Evolutionary conservation across 306 rosid genomes (phyloP).

Genomic region (Quercus ilex): DNA sequence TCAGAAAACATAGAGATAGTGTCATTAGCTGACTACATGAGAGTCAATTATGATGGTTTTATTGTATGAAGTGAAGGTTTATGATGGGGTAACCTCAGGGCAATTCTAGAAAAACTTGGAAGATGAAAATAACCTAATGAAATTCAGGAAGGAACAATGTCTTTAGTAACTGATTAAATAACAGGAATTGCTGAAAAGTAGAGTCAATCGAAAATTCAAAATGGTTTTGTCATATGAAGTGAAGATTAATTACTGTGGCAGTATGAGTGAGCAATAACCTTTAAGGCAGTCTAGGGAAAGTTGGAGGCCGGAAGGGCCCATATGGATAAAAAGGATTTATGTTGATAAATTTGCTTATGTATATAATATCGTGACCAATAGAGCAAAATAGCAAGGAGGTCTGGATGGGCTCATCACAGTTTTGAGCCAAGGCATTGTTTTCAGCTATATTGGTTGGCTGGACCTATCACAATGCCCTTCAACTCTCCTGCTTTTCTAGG

Average conservation of each 20-base stretch:
- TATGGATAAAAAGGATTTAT: background rate
- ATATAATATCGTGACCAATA: background rate
- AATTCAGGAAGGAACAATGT: no score
- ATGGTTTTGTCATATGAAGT: no score
- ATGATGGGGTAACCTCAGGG: background rate
- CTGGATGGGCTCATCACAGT: background rate
- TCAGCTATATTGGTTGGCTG: background rate
- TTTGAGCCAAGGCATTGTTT: background rate
- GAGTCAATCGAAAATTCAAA: no score
- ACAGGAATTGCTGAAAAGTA: no score
- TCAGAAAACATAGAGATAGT: background rate
- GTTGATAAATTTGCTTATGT: background rate
- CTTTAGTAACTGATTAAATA: no score
- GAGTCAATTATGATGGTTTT: background rate
- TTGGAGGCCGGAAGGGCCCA: background rate
- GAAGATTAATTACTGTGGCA: no score
- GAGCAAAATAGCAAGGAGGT: background rate
- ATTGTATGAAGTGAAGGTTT: background rate
- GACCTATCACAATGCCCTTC: background rate
- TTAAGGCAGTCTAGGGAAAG: background rate
- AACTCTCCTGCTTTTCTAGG: background rate
- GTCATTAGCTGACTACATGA: background rate
- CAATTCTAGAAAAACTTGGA: background rate
- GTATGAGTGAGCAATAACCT: no score
- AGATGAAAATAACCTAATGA: no score